Percentiles rank a stretch among this genome's conserved stretches.
Evolutionary conservation across 1,139 yeast genomes (phyloP).

Genomic region (Yarrowia galli): DNA sequence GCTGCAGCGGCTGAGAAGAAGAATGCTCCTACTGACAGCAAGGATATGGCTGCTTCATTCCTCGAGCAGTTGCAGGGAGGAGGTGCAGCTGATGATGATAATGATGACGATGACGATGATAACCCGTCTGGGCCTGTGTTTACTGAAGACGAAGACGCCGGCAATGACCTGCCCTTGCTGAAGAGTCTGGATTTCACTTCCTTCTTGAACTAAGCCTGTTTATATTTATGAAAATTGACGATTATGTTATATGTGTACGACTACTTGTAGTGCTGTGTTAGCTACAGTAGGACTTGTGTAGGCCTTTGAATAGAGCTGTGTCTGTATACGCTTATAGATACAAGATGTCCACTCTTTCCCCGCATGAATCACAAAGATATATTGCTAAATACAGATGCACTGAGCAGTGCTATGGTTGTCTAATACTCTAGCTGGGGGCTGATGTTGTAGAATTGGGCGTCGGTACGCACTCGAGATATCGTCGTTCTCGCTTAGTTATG

Average conservation of each 20-base stretch:
- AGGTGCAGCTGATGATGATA: conserved; percentile 32
- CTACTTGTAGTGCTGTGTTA: too few species aligned
- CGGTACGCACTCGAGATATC: background rate
- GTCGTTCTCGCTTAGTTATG: conserved; percentile 41
- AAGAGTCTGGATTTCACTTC: conserved; percentile 41
- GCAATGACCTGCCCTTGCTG: conserved; percentile 41
- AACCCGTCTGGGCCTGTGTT: conserved; percentile 39
- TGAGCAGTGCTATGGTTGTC: background rate
- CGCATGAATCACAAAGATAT: background rate
- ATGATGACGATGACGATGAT: conserved; percentile 39
- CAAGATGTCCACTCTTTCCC: too few species aligned
- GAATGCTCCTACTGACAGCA: conserved; percentile 38
- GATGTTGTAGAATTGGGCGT: background rate
- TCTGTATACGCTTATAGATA: too few species aligned
- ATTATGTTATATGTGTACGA: background rate
- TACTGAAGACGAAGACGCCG: conserved; percentile 37
- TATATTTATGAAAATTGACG: conserved; percentile 9
- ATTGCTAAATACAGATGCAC: conserved; percentile 1
- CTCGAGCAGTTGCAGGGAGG: conserved; percentile 45
- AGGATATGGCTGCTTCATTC: conserved; percentile 44
- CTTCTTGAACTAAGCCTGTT: background rate
- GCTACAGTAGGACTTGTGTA: too few species aligned
- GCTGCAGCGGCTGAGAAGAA: conserved; percentile 40
- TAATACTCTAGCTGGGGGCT: background rate
- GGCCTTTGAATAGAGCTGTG: background rate